Conservation (phyloP, 768 basidiomycete genomes). For the Coprinopsis strossmayeri region DNA sequence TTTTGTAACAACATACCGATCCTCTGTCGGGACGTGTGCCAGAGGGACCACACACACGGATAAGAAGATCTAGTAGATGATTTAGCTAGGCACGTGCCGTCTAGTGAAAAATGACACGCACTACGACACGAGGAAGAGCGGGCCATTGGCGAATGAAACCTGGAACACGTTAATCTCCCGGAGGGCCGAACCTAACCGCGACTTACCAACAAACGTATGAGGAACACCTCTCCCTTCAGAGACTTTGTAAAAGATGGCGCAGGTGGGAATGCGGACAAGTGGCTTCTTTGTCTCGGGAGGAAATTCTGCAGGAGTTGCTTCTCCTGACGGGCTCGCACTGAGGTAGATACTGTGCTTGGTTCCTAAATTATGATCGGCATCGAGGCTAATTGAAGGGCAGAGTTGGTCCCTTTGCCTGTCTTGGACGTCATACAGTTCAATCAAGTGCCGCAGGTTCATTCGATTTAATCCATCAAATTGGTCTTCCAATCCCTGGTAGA, state of each 20-base stretch:
- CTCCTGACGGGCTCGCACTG: too few species aligned
- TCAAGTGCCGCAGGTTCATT: constrained; percentile 48
- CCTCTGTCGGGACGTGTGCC: constrained; percentile 38
- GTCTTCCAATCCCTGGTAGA: constrained; percentile 45
- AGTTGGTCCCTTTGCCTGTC: constrained; percentile 2
- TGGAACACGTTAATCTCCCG: too few species aligned
- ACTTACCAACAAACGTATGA: constrained; percentile 50
- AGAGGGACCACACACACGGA: constrained; percentile 48
- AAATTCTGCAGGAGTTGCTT: too few species aligned
- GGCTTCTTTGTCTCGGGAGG: too few species aligned
- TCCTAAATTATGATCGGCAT: too few species aligned
- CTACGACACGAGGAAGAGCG: constrained; percentile 58
- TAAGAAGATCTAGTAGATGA: constrained; percentile 46
- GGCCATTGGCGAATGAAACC: constrained; percentile 64
- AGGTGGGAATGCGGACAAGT: constrained; percentile 38
- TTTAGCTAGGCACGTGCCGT: too few species aligned
- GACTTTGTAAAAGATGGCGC: constrained; percentile 55
- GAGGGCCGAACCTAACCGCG: too few species aligned
- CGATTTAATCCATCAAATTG: constrained; percentile 52
- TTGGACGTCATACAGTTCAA: constrained; percentile 24
- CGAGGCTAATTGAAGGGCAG: too few species aligned
- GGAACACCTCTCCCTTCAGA: constrained; percentile 51
- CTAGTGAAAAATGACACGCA: constrained; percentile 24
- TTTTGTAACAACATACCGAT: constrained; percentile 53
- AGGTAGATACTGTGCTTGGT: too few species aligned